Evolutionary conservation across 139 green algal species (phyloP).

Genomic region (Trebouxia sp.): DNA sequence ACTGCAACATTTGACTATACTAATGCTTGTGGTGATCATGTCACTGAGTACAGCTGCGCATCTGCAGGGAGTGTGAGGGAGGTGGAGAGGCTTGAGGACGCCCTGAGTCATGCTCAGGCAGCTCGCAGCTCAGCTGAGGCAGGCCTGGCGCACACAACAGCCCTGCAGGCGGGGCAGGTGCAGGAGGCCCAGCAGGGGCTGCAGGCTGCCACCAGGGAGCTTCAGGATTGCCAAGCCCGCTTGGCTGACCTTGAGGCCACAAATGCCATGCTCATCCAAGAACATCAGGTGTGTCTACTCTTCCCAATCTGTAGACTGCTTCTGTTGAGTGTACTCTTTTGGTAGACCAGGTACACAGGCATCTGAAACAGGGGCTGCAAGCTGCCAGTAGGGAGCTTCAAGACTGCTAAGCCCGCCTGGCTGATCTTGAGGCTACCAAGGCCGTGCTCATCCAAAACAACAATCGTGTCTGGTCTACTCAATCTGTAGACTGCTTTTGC

Average conservation of each 20-base stretch:
- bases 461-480: slow-evolving; percentile 28
- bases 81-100: slow-evolving; percentile 44
- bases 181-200: slow-evolving; percentile 14
- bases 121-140: slow-evolving; percentile 40
- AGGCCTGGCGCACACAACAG: slow-evolving; percentile 2
- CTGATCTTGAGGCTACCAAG: slow-evolving; percentile 18
- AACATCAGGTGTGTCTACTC: slow-evolving; percentile 40
- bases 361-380: slow-evolving; percentile 6
- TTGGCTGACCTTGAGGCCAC: slow-evolving; percentile 23
- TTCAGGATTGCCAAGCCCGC: slow-evolving; percentile 26
- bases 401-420: slow-evolving; percentile 32
- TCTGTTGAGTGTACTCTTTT: neutral
- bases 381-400: neutral
- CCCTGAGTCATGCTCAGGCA: slow-evolving; percentile 37
- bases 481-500: neutral
- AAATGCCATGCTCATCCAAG: slow-evolving; percentile 35
- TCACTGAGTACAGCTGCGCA: no score
- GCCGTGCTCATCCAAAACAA: slow-evolving; percentile 40
- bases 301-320: neutral
- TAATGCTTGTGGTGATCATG: no score
- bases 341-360: neutral
- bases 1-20: no score
- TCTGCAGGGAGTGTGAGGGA: slow-evolving; percentile 42
- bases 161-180: slow-evolving; percentile 29
- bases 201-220: neutral